phyloP scores from a whole-genome alignment of 352 stramenopile genomes.

The Globisporangium nagaii region DNA sequence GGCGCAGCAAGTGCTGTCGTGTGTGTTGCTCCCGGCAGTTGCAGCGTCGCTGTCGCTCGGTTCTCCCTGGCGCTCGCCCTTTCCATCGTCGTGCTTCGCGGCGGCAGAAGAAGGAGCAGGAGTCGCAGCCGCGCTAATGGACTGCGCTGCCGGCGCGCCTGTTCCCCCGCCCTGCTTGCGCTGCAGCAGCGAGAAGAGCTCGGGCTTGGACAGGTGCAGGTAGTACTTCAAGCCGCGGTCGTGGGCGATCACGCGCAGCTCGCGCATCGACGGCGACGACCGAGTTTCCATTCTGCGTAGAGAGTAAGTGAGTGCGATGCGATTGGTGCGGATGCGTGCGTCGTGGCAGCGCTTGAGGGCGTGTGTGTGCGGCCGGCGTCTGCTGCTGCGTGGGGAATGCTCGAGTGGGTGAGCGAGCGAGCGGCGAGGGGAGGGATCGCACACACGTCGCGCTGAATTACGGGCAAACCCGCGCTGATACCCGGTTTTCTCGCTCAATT shows the following conservation, averaged over 20 bases:
- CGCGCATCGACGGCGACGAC: constrained; percentile 74
- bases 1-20: background rate
- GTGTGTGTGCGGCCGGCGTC: too few relatives aligned
- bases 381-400: too few relatives aligned
- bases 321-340: too few relatives aligned
- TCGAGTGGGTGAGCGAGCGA: too few relatives aligned
- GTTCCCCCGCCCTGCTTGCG: constrained; percentile 63
- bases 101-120: too few relatives aligned
- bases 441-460: too few relatives aligned
- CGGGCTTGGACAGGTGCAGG: constrained; percentile 71
- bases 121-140: background rate
- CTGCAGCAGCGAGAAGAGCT: constrained; percentile 73
- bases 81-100: background rate
- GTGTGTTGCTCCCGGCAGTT: too few relatives aligned
- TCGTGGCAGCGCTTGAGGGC: too few relatives aligned
- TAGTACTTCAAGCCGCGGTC: constrained; percentile 84
- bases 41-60: background rate
- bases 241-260: constrained; percentile 61
- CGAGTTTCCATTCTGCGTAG: constrained; percentile 62
- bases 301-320: background rate
- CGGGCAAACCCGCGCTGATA: too few relatives aligned
- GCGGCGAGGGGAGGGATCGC: too few relatives aligned
- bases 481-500: too few relatives aligned
- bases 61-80: background rate
- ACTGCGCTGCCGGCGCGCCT: background rate